A percentile compares a stretch with the other conserved stretches of the same genome.
Conservation (phyloP, 345 rosid species). For the Cardiospermum halicacabum region DNA sequence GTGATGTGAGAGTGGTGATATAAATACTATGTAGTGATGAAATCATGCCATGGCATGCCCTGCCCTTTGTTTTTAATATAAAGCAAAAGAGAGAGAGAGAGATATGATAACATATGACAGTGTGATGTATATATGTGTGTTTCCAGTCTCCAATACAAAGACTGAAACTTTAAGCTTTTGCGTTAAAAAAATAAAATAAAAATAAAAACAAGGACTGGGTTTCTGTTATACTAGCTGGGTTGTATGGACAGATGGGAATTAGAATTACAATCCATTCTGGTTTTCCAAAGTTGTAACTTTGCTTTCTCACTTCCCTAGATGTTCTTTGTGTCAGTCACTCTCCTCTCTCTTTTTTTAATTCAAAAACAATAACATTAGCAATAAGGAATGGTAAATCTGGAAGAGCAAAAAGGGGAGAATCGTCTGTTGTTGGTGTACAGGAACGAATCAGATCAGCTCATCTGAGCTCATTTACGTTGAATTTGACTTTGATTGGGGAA, state of each 20-base stretch:
- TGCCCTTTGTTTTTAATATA: constrained; percentile 4
- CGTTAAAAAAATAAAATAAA: constrained; percentile 38
- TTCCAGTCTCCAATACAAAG: constrained; percentile 54
- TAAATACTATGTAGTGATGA: constrained; percentile 65
- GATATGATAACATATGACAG: constrained; percentile 13
- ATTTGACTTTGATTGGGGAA: background rate
- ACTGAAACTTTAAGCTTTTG: constrained; percentile 56
- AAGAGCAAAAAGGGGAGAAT: background rate
- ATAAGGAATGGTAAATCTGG: too few relatives aligned
- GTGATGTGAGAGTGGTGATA: constrained; percentile 70
- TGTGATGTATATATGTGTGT: too few relatives aligned
- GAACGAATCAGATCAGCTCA: constrained; percentile 1
- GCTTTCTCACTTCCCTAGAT: constrained; percentile 71
- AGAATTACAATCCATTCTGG: constrained; percentile 45
- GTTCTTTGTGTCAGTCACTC: constrained; percentile 46
- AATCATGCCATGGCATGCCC: constrained; percentile 51
- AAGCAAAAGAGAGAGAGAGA: constrained; percentile 19
- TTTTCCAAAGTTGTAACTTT: constrained; percentile 48
- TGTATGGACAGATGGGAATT: constrained; percentile 41
- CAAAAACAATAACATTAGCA: too few relatives aligned
- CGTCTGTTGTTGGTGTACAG: constrained; percentile 9
- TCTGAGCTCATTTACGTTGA: background rate
- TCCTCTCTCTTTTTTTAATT: constrained; percentile 1
- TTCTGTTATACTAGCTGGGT: constrained; percentile 48
- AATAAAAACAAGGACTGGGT: too few relatives aligned